These are phyloP conservation scores for Gonium pectorale DNA, from an alignment of 139 green algal species.

Conservation along the genomic window DNA sequence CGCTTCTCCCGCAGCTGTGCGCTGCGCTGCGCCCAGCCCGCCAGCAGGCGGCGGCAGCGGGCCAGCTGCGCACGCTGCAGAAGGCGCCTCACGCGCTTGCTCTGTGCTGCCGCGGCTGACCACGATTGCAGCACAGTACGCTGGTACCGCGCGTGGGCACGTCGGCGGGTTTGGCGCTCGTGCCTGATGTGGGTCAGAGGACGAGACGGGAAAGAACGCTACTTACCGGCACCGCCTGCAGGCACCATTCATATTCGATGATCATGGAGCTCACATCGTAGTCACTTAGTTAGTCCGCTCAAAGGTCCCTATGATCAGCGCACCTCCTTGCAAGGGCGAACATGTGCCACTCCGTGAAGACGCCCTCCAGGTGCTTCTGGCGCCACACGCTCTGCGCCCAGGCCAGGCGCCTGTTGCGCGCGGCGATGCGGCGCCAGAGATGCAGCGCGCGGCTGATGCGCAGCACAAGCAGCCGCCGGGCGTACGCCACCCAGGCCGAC, in stretches of 20 bases:
- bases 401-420: slow-evolving; percentile 28
- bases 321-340: neutral
- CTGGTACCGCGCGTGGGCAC: neutral
- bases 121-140: slow-evolving; percentile 23
- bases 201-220: neutral
- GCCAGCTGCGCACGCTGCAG: neutral
- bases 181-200: neutral
- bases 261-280: neutral
- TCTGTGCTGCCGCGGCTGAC: neutral
- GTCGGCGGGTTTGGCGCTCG: slow-evolving; percentile 13
- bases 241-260: neutral
- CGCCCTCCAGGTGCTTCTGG: slow-evolving; percentile 3
- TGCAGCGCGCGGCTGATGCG: slow-evolving; percentile 33
- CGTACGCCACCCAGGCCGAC: neutral
- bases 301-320: neutral
- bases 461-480: neutral
- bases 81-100: neutral
- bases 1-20: neutral
- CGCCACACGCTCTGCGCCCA: slow-evolving; percentile 46
- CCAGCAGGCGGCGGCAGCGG: slow-evolving; percentile 31
- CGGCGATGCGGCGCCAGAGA: slow-evolving; percentile 31
- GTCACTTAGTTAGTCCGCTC: too few species aligned
- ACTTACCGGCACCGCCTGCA: neutral
- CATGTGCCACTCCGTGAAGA: slow-evolving; percentile 27
- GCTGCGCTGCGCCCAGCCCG: neutral